These are phyloP conservation scores for Pseudogymnoascus sp. DNA, from an alignment of 2,329 filamentous ascomycete species.

Conservation along the genomic window DNA sequence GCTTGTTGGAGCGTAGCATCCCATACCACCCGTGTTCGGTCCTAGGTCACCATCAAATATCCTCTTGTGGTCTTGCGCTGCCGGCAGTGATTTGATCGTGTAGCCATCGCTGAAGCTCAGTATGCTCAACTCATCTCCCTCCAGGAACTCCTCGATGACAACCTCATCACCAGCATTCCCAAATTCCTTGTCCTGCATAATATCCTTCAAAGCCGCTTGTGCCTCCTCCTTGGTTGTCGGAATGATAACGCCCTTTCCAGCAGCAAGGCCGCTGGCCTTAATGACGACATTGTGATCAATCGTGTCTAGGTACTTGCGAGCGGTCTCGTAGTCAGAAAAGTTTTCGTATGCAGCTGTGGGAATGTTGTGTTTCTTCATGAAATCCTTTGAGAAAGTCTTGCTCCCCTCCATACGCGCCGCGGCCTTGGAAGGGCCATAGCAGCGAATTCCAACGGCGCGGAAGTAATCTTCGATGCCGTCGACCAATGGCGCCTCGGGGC, in stretches of 20 bases:
- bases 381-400: slow-evolving; percentile 96
- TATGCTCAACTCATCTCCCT: slow-evolving; percentile 87
- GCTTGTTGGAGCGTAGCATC: slow-evolving; percentile 87
- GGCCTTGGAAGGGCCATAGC: slow-evolving; percentile 77
- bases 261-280: slow-evolving; percentile 87
- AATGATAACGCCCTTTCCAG: slow-evolving; percentile 87
- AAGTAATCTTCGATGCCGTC: slow-evolving; percentile 81
- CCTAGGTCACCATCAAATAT: slow-evolving; percentile 85
- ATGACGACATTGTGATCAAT: slow-evolving; percentile 74
- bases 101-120: slow-evolving; percentile 87
- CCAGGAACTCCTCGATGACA: slow-evolving; percentile 88
- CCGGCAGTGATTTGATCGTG: slow-evolving; percentile 72
- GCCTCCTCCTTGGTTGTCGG: slow-evolving; percentile 68
- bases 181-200: slow-evolving; percentile 86
- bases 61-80: slow-evolving; percentile 94
- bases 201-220: slow-evolving; percentile 70
- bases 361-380: slow-evolving; percentile 86
- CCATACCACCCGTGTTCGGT: slow-evolving; percentile 96
- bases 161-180: slow-evolving; percentile 82
- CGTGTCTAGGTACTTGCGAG: slow-evolving; percentile 64
- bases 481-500: slow-evolving; percentile 82
- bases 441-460: slow-evolving; percentile 61
- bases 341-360: slow-evolving; percentile 88
- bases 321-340: slow-evolving; percentile 70
- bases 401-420: slow-evolving; percentile 90